phyloP scores from a whole-genome alignment of 108 stramenopile genomes.

The Cyclotella atomus region DNA sequence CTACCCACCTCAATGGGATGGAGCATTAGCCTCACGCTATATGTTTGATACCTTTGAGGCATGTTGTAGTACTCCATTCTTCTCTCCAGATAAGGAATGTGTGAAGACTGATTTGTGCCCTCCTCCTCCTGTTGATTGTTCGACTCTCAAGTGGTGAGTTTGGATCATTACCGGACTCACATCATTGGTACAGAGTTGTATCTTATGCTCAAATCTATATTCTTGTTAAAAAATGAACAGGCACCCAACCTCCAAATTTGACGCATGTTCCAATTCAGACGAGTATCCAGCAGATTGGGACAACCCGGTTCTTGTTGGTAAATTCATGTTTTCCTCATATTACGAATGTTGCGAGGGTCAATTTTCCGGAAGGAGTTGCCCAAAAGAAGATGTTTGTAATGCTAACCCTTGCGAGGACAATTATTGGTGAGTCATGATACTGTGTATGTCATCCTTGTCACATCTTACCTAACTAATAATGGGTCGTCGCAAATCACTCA shows the following conservation, averaged over 20 bases:
- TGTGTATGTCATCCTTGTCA: not conserved
- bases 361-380: not conserved
- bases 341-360: not conserved
- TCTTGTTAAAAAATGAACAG: no score
- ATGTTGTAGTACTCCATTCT: not conserved
- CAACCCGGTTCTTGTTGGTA: no score
- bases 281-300: slow-evolving; percentile 1
- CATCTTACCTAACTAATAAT: no score
- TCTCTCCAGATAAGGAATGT: not conserved
- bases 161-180: no score
- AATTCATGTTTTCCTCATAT: not conserved
- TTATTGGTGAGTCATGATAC: not conserved
- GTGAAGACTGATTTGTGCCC: not conserved
- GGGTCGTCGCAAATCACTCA: no score
- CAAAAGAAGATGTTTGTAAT: not conserved
- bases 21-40: not conserved
- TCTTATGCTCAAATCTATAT: no score
- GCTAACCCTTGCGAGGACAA: not conserved
- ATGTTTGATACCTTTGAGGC: not conserved
- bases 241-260: slow-evolving; percentile 3
- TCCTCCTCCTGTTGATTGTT: not conserved
- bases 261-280: not conserved
- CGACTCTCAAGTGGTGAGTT: not conserved
- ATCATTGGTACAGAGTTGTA: no score
- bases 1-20: slow-evolving; percentile 7